Evolutionary conservation across 768 basidiomycete species (phyloP).

Genomic region (Fistulinella prunicolor): DNA sequence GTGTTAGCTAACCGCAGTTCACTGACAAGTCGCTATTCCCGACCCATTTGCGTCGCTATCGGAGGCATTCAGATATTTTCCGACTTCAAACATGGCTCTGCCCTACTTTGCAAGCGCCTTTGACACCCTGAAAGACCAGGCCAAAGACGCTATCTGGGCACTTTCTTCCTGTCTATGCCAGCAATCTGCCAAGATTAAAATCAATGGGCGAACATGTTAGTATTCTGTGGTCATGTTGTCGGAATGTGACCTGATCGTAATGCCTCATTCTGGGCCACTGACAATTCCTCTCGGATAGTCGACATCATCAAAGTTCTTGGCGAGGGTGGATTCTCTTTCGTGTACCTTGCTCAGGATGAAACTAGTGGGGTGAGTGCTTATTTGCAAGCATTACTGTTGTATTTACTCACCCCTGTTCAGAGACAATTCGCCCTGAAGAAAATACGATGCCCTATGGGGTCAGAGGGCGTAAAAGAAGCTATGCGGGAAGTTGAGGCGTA

Average conservation of each 20-base stretch:
- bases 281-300: slow-evolving; percentile 42
- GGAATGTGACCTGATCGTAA: slow-evolving; percentile 2
- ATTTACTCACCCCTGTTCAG: slow-evolving; percentile 33
- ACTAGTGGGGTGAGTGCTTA: slow-evolving; percentile 64
- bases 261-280: slow-evolving; percentile 1
- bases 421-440: slow-evolving; percentile 96
- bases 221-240: slow-evolving; percentile 17
- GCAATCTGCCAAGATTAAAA: slow-evolving; percentile 85
- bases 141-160: slow-evolving; percentile 80
- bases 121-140: slow-evolving; percentile 65
- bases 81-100: slow-evolving; percentile 26
- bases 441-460: slow-evolving; percentile 87
- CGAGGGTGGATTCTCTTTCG: slow-evolving; percentile 94
- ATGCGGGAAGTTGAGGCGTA: slow-evolving; percentile 93
- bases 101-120: slow-evolving; percentile 40
- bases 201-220: slow-evolving; percentile 92
- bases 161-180: slow-evolving; percentile 78
- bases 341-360: slow-evolving; percentile 85
- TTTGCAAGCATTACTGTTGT: background rate
- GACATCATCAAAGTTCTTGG: slow-evolving; percentile 91
- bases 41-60: background rate
- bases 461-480: slow-evolving; percentile 84
- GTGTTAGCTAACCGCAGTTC: background rate
- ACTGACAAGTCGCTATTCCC: background rate
- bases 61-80: too few relatives aligned